Base-by-base conservation (phyloP, 768 basidiomycete species). In the Tubosaeta sp. region DNA sequence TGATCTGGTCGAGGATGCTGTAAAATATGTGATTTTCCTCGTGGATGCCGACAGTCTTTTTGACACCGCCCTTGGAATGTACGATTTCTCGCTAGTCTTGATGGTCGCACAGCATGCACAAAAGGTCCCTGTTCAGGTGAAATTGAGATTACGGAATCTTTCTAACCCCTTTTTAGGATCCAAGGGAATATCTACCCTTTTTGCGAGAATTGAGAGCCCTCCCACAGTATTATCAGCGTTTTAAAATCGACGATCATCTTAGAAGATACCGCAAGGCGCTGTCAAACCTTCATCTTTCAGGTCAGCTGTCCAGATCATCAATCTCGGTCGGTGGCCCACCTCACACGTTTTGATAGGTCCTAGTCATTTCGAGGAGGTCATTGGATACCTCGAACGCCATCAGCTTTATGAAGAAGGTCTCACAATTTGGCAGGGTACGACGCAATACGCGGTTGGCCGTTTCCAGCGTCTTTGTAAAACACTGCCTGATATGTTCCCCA, bases 11-110 rank as follows among this genome's bases (percentile, higher is more conserved):
- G 95, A 99, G 64, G 95, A 97, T 53, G 97, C 97, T 6, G 89
- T 98, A 62, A 97, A 95, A 65, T 99, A 98, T 64, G 87, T 98
- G 66, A 97, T 98, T 67, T 99, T 98, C 77, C 81, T 99, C 31
- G 91, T 93, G 17, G 92, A 98, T 59, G 93, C 93, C 0, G 84
- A 98, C 61, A 77, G 78, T 42, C 78, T 99, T 5, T 98, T 95
- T 71, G 85, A 98, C 66, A 88, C 90, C 11, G 97, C 97, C 1
- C 79, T 99, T 31, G 97, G 97, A 17, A 98, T 98, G 94, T 99
- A 99, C 64, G 94, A 99, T 70, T 98, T 98, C 73, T 85, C 90
- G 27, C 75, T 99, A 16, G 95, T 97, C 7, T 74, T 98, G 22
- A 86, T 98, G 86, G 82, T 99, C 38, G 95, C 97, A 1, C 97